Evolutionary conservation across 805 yeast genomes (phyloP), one percentile per base, ranked within the genome.

Genomic region (Yamadazyma endophytica): DNA sequence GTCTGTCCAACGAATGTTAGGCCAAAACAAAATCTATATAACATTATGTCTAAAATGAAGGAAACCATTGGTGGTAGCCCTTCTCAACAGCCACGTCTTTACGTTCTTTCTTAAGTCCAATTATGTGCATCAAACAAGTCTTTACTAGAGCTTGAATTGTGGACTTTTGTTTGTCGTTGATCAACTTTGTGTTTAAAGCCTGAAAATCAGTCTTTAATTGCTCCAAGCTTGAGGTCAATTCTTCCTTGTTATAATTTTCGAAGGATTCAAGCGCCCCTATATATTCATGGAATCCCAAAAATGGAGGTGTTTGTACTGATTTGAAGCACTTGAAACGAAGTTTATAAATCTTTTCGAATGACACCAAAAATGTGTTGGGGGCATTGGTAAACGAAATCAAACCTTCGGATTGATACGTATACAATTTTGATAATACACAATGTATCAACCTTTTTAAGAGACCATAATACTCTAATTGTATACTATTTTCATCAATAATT

Each of bases 271-370:
- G 29, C 3, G 38, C 19, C 5, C 17, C 15, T n/a, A 24, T 3
- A 22, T 29, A 38, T 15, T 33, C 28, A 2, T 21, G 18, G 18
- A 27, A 38, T 3, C 28, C 34, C 5, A 39, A 29, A 13, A 28
- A 29, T 1, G 33, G 6, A 5, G 46, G 46, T 6, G 38, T 37
- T n/a, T 42, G 43, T 20, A 41, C 34, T 4, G 43, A 38, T 19
- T 41, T 41, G 20, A 41, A 41, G 14, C 37, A 29, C 22, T 41
- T 41, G 17, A 41, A 41, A 20, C 46, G 22, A 7, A 41, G 30
- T 24, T 18, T 35, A 28, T 20, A 41, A 3, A 41, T 11, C n/a
- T 36, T 33, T 21, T 41, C 43, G 11, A 27, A 26, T 13, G 22
- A 18, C 6, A 31, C 30, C 12, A 38, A 23, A 22, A 38, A 41